phyloP scores from a whole-genome alignment of 176 grass and related monocot species.

The Bromus sterilis region DNA sequence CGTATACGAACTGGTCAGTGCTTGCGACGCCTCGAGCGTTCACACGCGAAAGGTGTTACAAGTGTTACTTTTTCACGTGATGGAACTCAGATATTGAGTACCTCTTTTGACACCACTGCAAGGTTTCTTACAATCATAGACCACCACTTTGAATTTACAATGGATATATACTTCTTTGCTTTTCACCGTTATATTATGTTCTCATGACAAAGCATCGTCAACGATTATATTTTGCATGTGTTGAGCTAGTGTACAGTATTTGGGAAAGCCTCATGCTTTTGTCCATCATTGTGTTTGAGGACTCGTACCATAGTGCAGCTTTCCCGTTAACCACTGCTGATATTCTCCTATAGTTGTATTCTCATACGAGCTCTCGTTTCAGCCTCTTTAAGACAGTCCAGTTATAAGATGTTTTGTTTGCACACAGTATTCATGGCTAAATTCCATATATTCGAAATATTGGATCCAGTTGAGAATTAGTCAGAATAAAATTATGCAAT shows the following conservation, averaged over 20 bases:
- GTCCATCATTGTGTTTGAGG: conserved; percentile 14
- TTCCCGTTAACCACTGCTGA: neutral
- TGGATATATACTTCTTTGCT: neutral
- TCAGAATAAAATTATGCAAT: neutral
- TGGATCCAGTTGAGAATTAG: neutral
- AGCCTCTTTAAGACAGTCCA: neutral
- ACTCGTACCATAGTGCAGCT: neutral
- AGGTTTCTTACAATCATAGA: conserved; percentile 55
- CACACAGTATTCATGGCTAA: neutral
- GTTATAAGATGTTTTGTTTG: neutral
- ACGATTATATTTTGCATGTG: neutral
- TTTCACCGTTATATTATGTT: conserved; percentile 9
- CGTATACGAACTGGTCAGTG: conserved; percentile 93
- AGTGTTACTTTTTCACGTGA: conserved; percentile 95
- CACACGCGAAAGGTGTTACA: conserved; percentile 88
- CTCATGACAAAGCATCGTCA: neutral
- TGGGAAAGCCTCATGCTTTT: neutral
- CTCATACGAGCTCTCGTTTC: neutral
- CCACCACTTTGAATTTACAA: conserved; percentile 19
- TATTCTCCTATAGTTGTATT: neutral
- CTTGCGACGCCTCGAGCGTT: conserved; percentile 74
- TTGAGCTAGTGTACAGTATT: neutral
- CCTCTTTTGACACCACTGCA: conserved; percentile 92
- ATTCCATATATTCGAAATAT: neutral
- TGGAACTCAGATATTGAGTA: conserved; percentile 87